Evolutionary conservation across 345 rosid genomes (phyloP).

Genomic region (Tarenaya hassleriana): DNA sequence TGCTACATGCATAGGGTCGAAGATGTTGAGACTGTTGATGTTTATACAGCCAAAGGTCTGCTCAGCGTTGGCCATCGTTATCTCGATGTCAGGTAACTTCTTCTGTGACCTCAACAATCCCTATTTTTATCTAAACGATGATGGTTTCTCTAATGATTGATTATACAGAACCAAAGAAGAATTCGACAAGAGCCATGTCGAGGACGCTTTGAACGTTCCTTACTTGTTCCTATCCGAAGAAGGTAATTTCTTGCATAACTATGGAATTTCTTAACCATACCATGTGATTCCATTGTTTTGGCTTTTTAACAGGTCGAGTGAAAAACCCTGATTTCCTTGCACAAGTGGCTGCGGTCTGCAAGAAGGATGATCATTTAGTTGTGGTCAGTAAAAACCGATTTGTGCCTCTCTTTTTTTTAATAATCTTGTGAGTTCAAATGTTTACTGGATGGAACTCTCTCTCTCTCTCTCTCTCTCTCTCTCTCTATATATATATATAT

Average conservation of each 20-base stretch:
- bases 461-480: too few relatives aligned
- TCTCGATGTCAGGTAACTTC: slow-evolving; percentile 45
- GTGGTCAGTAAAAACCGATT: slow-evolving; percentile 32
- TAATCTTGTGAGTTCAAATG: too few relatives aligned
- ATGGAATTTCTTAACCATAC: not conserved
- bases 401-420: not conserved
- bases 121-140: not conserved
- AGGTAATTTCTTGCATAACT: slow-evolving; percentile 22
- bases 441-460: too few relatives aligned
- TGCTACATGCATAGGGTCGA: slow-evolving; percentile 25
- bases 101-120: not conserved
- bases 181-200: slow-evolving; percentile 38
- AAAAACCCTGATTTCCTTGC: slow-evolving; percentile 40
- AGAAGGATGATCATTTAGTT: slow-evolving; percentile 37
- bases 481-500: too few relatives aligned
- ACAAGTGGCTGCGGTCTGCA: slow-evolving; percentile 30
- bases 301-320: slow-evolving; percentile 24
- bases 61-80: slow-evolving; percentile 33
- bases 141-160: not conserved
- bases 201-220: slow-evolving; percentile 45
- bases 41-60: slow-evolving; percentile 41
- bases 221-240: slow-evolving; percentile 43
- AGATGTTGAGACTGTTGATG: slow-evolving; percentile 38
- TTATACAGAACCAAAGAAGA: slow-evolving; percentile 43
- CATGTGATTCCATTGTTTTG: not conserved